Conservation (phyloP, 192 early-diverging fungal species). For the Mortierella hygrophila region DNA sequence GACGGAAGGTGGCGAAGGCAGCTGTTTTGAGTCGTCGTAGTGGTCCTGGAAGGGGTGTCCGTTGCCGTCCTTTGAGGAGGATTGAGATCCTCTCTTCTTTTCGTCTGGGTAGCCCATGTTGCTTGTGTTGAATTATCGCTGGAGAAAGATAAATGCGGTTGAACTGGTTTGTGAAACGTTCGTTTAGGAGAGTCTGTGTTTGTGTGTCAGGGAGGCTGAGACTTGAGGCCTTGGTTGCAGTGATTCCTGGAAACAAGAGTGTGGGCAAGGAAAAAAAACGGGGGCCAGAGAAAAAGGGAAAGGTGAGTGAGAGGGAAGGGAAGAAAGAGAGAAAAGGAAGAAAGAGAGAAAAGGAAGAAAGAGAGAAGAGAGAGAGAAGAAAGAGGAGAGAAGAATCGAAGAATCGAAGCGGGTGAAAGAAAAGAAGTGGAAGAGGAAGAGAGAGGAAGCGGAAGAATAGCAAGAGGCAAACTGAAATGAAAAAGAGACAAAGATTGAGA, state of each 20-base stretch:
- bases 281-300: not conserved
- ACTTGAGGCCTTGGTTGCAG: not conserved
- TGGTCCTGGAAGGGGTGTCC: not conserved
- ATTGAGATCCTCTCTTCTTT: constrained; percentile 15
- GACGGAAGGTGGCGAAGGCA: constrained; percentile 15
- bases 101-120: constrained; percentile 39
- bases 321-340: not conserved
- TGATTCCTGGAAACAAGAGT: not conserved
- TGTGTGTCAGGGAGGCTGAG: not conserved
- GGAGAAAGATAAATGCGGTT: not conserved
- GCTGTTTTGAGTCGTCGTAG: constrained; percentile 10
- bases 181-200: not conserved
- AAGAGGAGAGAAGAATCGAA: not conserved
- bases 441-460: not conserved
- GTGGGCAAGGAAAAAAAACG: no score
- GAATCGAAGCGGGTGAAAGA: not conserved
- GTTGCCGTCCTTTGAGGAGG: not conserved
- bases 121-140: not conserved
- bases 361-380: not conserved
- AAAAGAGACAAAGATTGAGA: not conserved
- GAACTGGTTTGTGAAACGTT: not conserved
- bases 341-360: constrained; percentile 3
- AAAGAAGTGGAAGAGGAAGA: not conserved
- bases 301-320: not conserved
- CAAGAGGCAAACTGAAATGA: constrained; percentile 1